phyloP scores from a whole-genome alignment of 2,329 filamentous ascomycete genomes.

The Harringtonia aguacate region DNA sequence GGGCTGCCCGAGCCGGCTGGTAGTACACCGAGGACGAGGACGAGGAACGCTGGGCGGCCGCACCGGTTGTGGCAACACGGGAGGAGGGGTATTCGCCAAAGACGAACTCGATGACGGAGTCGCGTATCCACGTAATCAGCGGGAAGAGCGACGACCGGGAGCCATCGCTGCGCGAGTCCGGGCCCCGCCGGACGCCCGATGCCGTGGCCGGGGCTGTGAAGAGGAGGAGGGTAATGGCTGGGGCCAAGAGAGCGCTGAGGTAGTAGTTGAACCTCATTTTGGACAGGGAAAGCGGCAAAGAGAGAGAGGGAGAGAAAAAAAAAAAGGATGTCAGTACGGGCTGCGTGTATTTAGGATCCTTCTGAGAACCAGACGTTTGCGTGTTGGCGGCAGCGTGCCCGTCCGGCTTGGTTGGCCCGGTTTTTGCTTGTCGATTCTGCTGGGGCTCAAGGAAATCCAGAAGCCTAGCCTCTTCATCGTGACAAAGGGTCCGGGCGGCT shows the following conservation, averaged over 20 bases:
- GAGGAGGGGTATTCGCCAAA: slow-evolving; percentile 32
- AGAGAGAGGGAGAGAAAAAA: no score
- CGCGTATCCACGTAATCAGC: slow-evolving; percentile 38
- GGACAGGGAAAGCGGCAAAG: no score
- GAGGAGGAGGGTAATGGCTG: neutral
- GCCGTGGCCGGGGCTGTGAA: neutral
- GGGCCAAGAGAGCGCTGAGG: neutral
- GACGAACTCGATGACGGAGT: slow-evolving; percentile 36
- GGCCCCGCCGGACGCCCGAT: neutral
- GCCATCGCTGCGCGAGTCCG: neutral
- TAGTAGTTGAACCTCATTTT: neutral
- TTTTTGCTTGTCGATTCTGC: no score
- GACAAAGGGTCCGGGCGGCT: no score
- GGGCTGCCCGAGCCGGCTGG: slow-evolving; percentile 17
- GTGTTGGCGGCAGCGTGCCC: no score
- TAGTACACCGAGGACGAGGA: slow-evolving; percentile 14
- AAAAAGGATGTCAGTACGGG: no score
- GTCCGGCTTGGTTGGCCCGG: no score
- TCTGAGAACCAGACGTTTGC: no score
- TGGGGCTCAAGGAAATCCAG: no score
- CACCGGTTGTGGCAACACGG: neutral
- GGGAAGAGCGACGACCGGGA: slow-evolving; percentile 24
- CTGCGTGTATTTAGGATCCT: no score
- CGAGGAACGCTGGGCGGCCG: slow-evolving; percentile 8
- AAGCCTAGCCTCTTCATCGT: no score